Evolutionary conservation across 1,139 yeast species (phyloP).

Genomic region (Yamadazyma blattariae): DNA sequence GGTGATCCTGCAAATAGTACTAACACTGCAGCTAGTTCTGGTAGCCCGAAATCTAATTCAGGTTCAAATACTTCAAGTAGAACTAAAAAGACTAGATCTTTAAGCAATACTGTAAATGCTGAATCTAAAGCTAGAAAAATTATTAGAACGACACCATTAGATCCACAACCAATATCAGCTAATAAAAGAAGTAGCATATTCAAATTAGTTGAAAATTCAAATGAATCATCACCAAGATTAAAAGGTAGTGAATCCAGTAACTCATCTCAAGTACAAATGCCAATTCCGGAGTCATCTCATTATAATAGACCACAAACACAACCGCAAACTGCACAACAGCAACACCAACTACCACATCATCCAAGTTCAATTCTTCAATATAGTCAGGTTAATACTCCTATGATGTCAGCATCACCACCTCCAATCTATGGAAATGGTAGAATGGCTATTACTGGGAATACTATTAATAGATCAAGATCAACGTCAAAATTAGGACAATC

Average conservation of each 20-base stretch:
- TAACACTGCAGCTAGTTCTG: background rate
- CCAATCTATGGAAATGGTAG: conserved; percentile 8
- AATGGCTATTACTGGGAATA: conserved; percentile 18
- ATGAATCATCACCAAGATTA: conserved; percentile 26
- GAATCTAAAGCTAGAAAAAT: conserved; percentile 71
- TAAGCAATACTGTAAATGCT: conserved; percentile 56
- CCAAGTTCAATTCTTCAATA: background rate
- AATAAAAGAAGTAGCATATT: conserved; percentile 38
- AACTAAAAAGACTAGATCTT: conserved; percentile 41
- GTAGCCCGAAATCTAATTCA: conserved; percentile 38
- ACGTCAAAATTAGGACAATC: conserved; percentile 3
- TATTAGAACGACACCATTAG: conserved; percentile 74
- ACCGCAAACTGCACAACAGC: conserved; percentile 1
- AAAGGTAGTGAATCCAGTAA: conserved; percentile 6
- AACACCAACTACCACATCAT: background rate
- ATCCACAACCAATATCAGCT: conserved; percentile 69
- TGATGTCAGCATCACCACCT: conserved; percentile 11
- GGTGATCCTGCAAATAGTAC: background rate
- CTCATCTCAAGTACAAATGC: conserved; percentile 2
- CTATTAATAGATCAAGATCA: conserved; percentile 11
- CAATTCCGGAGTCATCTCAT: background rate
- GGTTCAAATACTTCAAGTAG: conserved; percentile 29
- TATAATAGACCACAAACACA: background rate
- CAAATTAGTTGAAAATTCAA: conserved; percentile 34
- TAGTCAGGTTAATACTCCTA: background rate